Base-by-base conservation (phyloP, 2,329 filamentous ascomycete species). In the Stromatinia cepivora region DNA sequence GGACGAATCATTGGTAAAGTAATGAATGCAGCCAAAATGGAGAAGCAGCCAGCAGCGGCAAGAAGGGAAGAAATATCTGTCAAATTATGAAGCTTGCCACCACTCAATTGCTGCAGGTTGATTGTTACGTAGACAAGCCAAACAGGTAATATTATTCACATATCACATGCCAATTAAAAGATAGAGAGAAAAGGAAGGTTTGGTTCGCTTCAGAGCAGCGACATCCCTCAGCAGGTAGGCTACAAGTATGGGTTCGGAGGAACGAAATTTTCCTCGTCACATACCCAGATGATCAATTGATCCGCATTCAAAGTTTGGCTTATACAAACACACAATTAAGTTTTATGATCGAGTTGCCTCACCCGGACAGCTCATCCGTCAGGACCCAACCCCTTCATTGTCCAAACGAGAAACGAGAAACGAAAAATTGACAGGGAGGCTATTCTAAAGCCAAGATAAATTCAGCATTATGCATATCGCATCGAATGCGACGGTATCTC, bases 351-450 rank as follows among this genome's bases (percentile, higher is more conserved):
- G 36, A 42, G 57, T 53, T 52, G 28, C 46, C 45, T 63, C 22
- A 34, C 15, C 20, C 63, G 66, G 66, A 67, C 66, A 68, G 63
- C 57, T 68, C 57, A 68, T 68, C 48, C 36, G 42, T 22, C 42
- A 46, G 34, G 34, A 20, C 20, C 57, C 57, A 42, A 17, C 22
- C 64, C 54, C 66, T 63, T 68, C 56, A 62, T 63, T 45, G 34
- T 46, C 28, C 9, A 45, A 50, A 61, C 53, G 52, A 66, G 28
- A 48, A 34, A 34, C 59, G 59, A 63, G 45, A 52, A 50, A 63
- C 28, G 13, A 50, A 10, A 25, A 28, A 6, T 25, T 39, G 46
- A 63, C n/a, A 63, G 54, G 11, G n/a, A 50, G 46, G 20, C 13
- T 34, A n/a, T 62, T 54, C 34, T 22, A 17, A 15, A 34, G 46